A percentile compares a stretch with the other conserved stretches of the same genome.
phyloP scores from a whole-genome alignment of 2,329 filamentous ascomycete genomes.

The Microsporum ferrugineum region DNA sequence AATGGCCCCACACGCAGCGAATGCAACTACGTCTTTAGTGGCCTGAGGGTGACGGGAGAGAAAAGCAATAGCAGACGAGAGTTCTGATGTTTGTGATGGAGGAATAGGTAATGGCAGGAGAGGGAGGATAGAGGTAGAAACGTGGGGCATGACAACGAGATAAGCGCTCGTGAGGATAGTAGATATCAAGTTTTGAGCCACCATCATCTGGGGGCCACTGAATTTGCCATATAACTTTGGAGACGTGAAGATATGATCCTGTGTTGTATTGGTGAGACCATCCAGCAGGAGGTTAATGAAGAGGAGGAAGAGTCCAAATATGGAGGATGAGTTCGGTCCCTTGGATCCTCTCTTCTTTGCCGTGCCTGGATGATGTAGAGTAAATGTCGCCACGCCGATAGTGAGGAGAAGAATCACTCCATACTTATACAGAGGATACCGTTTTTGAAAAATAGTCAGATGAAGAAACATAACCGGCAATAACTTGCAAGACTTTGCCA shows the following conservation, averaged over 20 bases:
- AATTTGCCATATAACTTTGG: conserved; percentile 58
- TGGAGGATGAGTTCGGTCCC: conserved; percentile 53
- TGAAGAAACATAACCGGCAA: conserved; percentile 98
- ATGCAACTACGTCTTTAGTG: conserved; percentile 77
- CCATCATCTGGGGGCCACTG: conserved; percentile 97
- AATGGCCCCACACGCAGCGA: conserved; percentile 78
- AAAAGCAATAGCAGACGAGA: conserved; percentile 68
- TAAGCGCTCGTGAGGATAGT: conserved; percentile 67
- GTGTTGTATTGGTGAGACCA: conserved; percentile 88
- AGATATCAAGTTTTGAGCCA: conserved; percentile 82
- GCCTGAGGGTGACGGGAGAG: conserved; percentile 68
- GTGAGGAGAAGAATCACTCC: conserved; percentile 85
- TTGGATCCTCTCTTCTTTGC: conserved; percentile 40
- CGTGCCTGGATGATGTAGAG: conserved; percentile 64
- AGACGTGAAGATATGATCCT: conserved; percentile 80
- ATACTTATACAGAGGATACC: conserved; percentile 95
- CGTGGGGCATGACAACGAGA: conserved; percentile 64
- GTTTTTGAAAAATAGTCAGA: conserved; percentile 76
- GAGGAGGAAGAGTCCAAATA: conserved; percentile 63
- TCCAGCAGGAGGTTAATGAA: conserved; percentile 88
- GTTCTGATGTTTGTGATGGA: conserved; percentile 56
- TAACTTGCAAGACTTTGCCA: conserved; percentile 96
- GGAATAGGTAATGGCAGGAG: conserved; percentile 52
- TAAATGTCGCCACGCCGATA: conserved; percentile 86
- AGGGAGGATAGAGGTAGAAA: conserved; percentile 57